These are phyloP conservation scores for Circinella minor DNA, from an alignment of 371 early-diverging fungal genomes.

Conservation along the genomic window DNA sequence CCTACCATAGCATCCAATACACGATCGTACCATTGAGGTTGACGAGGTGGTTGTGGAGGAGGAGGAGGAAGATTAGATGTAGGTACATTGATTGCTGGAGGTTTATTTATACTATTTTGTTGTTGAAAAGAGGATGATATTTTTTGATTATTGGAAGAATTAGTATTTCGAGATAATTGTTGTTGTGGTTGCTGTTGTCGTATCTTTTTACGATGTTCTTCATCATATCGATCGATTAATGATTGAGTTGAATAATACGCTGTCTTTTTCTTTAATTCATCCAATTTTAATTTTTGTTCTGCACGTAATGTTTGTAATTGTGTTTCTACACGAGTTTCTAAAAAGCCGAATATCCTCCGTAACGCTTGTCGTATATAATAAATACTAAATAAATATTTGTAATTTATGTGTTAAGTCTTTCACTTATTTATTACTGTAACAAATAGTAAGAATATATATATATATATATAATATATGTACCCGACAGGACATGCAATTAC, in stretches of 20 bases:
- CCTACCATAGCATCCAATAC: slow-evolving; percentile 88
- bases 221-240: slow-evolving; percentile 74
- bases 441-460: no score
- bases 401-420: neutral
- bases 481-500: slow-evolving; percentile 55
- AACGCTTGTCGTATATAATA: slow-evolving; percentile 50
- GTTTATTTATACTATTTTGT: neutral
- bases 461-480: slow-evolving; percentile 32
- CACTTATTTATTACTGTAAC: no score
- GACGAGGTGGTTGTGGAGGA: slow-evolving; percentile 16
- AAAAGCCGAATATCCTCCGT: slow-evolving; percentile 58
- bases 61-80: neutral
- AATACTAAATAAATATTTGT: slow-evolving; percentile 34
- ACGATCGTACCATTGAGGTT: slow-evolving; percentile 74
- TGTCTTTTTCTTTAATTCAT: slow-evolving; percentile 88
- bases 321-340: slow-evolving; percentile 58
- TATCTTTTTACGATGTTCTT: neutral
- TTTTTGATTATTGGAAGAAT: neutral
- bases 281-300: slow-evolving; percentile 72
- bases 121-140: neutral
- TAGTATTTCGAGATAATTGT: neutral
- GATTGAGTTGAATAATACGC: slow-evolving; percentile 89
- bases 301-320: slow-evolving; percentile 54
- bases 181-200: slow-evolving; percentile 9
- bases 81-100: slow-evolving; percentile 7